Evolutionary conservation across 345 rosid species (phyloP), one percentile per base, ranked within the genome.

Genomic region (Aethionema arabicum): DNA sequence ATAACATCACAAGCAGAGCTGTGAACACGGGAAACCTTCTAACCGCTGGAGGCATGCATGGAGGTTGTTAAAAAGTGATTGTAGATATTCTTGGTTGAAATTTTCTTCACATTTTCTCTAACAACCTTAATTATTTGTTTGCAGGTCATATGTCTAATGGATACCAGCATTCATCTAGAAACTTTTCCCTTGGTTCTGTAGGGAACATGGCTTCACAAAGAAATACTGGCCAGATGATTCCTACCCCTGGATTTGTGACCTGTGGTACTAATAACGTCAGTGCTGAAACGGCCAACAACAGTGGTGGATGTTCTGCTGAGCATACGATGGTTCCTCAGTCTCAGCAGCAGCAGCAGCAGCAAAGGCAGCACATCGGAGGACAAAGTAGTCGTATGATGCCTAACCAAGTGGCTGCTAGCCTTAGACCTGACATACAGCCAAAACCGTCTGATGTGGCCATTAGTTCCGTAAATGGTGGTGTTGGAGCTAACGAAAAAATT

Each of bases 191-290:
- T 71, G 80, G 80, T 67, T 79, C 93, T 65, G 79, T 86, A 81
- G 96, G 88, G 42, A 90, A 66, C 74, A 71, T 84, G 77, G 78
- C 87, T 52, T 68, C 72, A 39, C 91, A 80, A 63, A 84, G 91
- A 75, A 79, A 76, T 78, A 41, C 77, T 52, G 74, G 85, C 73
- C 95, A 84, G 70, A 90, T 93, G 97, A 87, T 93, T 72, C 99
- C 99, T 53, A 85, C 97, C 44, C 99, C 99, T 59, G 97, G 99
- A 42, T 90, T 82, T 51, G 81, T 66, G 57, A 76, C 51, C 40
- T 79, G 50, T 68, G 70, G 7, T 70, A 33, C 40, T 63, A 81
- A 48, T 38, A 77, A 74, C 41, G 42, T 77, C 71, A 86, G 65
- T 75, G 48, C 70, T 72, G 89, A 88, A 54, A 55, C 84, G 59